Conservation (phyloP, 768 basidiomycete species). For the Boletus rufocinnamomeus region DNA sequence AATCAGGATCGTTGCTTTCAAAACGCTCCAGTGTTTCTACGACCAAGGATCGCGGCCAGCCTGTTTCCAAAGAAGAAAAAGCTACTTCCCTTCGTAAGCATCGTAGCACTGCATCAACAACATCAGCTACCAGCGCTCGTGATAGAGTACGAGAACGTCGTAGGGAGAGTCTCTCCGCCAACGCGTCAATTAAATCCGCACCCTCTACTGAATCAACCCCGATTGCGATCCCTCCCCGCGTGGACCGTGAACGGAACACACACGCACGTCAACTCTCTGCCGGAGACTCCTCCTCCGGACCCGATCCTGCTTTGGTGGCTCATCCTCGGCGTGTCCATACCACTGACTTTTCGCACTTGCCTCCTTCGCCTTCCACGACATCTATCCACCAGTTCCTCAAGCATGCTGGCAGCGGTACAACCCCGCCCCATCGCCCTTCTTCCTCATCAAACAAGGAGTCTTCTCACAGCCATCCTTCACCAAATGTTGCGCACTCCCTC, state of each 20-base stretch:
- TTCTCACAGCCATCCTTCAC: conserved; percentile 44
- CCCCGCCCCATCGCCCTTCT: conserved; percentile 36
- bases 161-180: conserved; percentile 48
- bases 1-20: conserved; percentile 58
- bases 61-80: conserved; percentile 50
- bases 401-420: conserved; percentile 46
- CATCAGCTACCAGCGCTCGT: conserved; percentile 40
- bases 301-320: conserved; percentile 44
- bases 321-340: conserved; percentile 61
- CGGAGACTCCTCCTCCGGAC: conserved; percentile 66
- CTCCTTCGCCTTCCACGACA: conserved; percentile 88
- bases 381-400: conserved; percentile 84
- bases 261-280: conserved; percentile 71
- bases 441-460: conserved; percentile 44
- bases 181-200: conserved; percentile 40
- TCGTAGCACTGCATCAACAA: conserved; percentile 64
- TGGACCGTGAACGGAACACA: conserved; percentile 37
- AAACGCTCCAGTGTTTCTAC: conserved; percentile 45
- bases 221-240: conserved; percentile 23
- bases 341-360: conserved; percentile 85
- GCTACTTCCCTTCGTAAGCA: conserved; percentile 57
- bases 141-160: conserved; percentile 54
- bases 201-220: conserved; percentile 25
- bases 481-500: conserved; percentile 81
- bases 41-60: conserved; percentile 29